These are phyloP conservation scores for Populus davidiana DNA, from an alignment of 345 rosid genomes.

Conservation along the genomic window DNA sequence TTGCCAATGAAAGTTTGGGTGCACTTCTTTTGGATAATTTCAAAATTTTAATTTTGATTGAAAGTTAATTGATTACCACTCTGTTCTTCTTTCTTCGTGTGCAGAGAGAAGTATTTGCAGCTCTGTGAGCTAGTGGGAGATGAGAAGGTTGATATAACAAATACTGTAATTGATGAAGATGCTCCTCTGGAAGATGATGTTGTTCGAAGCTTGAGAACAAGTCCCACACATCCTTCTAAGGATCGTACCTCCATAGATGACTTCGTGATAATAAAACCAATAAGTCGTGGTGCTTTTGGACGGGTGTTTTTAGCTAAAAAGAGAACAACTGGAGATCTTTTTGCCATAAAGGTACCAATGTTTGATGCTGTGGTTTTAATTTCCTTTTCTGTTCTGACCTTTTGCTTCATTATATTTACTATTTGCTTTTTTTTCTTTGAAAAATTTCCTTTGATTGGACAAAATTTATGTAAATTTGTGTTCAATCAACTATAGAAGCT, in stretches of 20 bases:
- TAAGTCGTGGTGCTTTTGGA: constrained; percentile 99
- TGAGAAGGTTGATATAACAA: constrained; percentile 80
- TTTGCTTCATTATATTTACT: constrained; percentile 5
- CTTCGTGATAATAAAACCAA: constrained; percentile 98
- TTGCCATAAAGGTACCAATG: constrained; percentile 79
- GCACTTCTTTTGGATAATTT: background rate
- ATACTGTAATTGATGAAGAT: constrained; percentile 93
- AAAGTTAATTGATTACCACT: background rate
- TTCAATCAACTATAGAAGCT: background rate
- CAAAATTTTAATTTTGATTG: constrained; percentile 1
- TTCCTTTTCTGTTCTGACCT: background rate
- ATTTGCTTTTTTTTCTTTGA: background rate
- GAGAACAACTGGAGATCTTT: constrained; percentile 97
- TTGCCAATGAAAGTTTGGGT: constrained; percentile 1
- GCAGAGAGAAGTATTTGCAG: constrained; percentile 96
- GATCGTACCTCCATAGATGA: constrained; percentile 98
- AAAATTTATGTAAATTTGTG: background rate
- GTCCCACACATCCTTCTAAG: constrained; percentile 78
- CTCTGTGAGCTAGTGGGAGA: constrained; percentile 87
- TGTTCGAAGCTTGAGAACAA: constrained; percentile 89
- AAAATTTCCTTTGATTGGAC: background rate
- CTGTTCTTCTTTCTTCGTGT: constrained; percentile 20
- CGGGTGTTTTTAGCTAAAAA: constrained; percentile 96
- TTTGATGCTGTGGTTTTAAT: constrained; percentile 14
- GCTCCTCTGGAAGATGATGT: constrained; percentile 96